Percentiles rank a stretch among this genome's conserved stretches.
These are phyloP conservation scores for Wickerhamiella pararugosa DNA, from an alignment of 1,139 yeast species.

Conservation along the genomic window DNA sequence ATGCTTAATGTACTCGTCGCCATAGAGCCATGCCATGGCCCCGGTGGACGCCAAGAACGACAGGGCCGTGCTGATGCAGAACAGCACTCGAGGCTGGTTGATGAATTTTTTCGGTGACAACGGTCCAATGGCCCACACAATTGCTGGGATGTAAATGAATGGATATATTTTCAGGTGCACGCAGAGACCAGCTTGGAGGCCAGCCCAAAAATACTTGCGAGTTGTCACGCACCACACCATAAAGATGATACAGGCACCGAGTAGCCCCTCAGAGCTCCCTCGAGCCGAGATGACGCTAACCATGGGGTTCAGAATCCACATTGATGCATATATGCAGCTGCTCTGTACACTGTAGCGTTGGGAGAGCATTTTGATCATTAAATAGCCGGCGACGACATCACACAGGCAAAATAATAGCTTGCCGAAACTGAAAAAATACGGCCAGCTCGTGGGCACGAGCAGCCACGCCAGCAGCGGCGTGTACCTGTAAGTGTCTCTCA, in stretches of 20 bases:
- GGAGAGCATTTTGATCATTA: constrained; percentile 37
- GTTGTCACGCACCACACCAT: constrained; percentile 36
- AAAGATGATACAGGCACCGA: constrained; percentile 62
- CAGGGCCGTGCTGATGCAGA: constrained; percentile 27
- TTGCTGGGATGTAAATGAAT: constrained; percentile 57
- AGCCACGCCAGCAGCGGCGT: constrained; percentile 85
- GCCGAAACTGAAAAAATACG: constrained; percentile 45
- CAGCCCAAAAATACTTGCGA: constrained; percentile 34
- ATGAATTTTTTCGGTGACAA: constrained; percentile 21
- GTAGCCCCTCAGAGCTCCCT: constrained; percentile 83
- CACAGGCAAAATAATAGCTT: constrained; percentile 61
- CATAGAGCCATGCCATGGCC: constrained; percentile 53
- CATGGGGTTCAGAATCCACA: constrained; percentile 89
- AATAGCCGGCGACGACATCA: constrained; percentile 66
- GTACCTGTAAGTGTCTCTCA: constrained; percentile 77
- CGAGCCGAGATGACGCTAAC: constrained; percentile 85
- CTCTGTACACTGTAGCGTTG: constrained; percentile 21
- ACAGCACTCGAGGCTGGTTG: constrained; percentile 34
- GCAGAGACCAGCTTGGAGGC: constrained; percentile 53
- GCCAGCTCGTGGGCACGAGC: constrained; percentile 44
- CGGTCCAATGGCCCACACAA: constrained; percentile 26
- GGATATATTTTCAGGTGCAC: constrained; percentile 91
- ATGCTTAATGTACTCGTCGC: constrained; percentile 59
- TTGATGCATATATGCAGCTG: constrained; percentile 32
- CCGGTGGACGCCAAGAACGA: constrained; percentile 36